Evolutionary conservation across 257 asterid genomes (phyloP).

Genomic region (Galeopsis tetrahit): DNA sequence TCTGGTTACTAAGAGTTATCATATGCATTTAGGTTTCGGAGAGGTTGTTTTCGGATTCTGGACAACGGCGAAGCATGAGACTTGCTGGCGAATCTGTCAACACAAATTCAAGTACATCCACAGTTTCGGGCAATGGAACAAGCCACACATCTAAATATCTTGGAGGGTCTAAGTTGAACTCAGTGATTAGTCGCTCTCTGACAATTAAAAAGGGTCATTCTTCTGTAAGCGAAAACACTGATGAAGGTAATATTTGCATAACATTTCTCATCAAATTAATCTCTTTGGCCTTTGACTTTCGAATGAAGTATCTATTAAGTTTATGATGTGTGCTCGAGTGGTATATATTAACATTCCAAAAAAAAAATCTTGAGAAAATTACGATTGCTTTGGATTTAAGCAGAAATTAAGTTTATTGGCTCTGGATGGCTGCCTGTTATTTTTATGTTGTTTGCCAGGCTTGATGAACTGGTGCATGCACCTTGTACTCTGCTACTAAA

Average conservation of each 20-base stretch:
- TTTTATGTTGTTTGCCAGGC: constrained; percentile 17
- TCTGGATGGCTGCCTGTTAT: constrained; percentile 10
- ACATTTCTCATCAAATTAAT: constrained; percentile 18
- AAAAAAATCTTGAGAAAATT: background rate
- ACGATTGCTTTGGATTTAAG: constrained; percentile 10
- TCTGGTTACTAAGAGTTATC: constrained; percentile 37
- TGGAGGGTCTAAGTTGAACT: constrained; percentile 64
- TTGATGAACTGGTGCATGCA: constrained; percentile 12
- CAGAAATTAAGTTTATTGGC: constrained; percentile 3
- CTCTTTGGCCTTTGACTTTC: constrained; percentile 9
- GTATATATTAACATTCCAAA: background rate
- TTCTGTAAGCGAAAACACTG: constrained; percentile 62
- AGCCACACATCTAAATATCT: constrained; percentile 65
- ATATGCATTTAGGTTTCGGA: constrained; percentile 78
- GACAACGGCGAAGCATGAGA: constrained; percentile 90
- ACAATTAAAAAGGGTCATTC: constrained; percentile 77
- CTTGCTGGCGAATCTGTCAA: constrained; percentile 82
- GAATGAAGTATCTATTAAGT: constrained; percentile 20
- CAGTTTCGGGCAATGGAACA: constrained; percentile 70
- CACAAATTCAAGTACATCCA: constrained; percentile 52
- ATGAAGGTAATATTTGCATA: constrained; percentile 68
- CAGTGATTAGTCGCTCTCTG: constrained; percentile 65
- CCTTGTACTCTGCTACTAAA: constrained; percentile 23
- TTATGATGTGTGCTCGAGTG: constrained; percentile 3
- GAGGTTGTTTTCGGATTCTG: constrained; percentile 92